Evolutionary conservation across 306 rosid species (phyloP), one percentile per base, ranked within the genome.

Genomic region (Rosa lucieae): DNA sequence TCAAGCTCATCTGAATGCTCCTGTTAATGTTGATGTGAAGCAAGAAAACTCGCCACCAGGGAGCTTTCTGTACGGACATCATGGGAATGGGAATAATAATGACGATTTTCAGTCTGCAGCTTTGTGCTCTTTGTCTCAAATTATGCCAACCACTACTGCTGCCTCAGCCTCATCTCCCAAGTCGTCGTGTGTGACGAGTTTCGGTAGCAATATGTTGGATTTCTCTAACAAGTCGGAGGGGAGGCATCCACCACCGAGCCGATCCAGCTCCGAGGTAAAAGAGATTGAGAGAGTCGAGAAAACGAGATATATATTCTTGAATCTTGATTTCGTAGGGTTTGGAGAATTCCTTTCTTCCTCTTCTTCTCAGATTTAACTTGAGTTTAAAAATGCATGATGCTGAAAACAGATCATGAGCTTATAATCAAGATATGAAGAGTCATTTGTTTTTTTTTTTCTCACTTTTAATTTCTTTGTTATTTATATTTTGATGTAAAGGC

Each of bases 121-220:
- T 44, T 89, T 93, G 96, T 88, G 71, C 48, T 67, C 72, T 67
- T 40, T 93, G 55, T 86, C 80, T 52, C 90, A 79, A 65, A 77
- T 85, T 47, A 80, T 84, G 80, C 76, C 66, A 7, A 20, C 78
- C 32, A 46, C 92, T 18, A 42, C 79, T 6, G 63, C 83, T 10
- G 63, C 43, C 42, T 13, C 73, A 10, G 39, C 69, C 39, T 72
- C 88, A 13, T 85, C 94, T 77, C 97, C 92, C 5, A 89, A 89
- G 52, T 93, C 98, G 26, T 93, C 98, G 10, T 87, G 96, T 79
- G 88, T 91, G 43, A 90, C 96, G 14, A 91, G 88, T 82, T 94
- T 92, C 86, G 92, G 86, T 56, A 92, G 80, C 86, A 91, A 87
- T 89, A 86, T 93, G 86, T 81, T 96, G 80, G 99, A 96, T 88